phyloP scores from a whole-genome alignment of 768 basidiomycete species.

The Agaricus bisporus region DNA sequence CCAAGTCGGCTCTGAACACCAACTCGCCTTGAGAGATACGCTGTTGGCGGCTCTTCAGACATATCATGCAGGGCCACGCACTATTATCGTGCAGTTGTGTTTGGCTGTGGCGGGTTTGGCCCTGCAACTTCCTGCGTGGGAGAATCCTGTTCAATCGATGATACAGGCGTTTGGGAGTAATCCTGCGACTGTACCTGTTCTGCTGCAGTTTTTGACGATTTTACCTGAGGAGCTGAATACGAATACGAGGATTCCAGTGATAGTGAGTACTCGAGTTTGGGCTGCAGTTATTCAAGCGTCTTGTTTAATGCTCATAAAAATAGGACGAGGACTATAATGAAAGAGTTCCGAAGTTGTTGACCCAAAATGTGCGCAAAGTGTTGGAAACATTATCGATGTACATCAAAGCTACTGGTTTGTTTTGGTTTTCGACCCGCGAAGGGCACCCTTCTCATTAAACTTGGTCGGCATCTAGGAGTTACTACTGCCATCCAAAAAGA shows the following conservation, averaged over 20 bases:
- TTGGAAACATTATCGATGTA: constrained; percentile 83
- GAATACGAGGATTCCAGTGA: constrained; percentile 84
- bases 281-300: background rate
- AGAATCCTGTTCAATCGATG: constrained; percentile 71
- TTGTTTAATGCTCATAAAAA: background rate
- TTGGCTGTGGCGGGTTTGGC: constrained; percentile 88
- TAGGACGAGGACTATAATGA: constrained; percentile 76
- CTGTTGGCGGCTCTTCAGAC: constrained; percentile 69
- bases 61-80: constrained; percentile 72
- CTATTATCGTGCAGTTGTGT: constrained; percentile 84
- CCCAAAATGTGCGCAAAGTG: constrained; percentile 64
- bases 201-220: constrained; percentile 86
- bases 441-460: background rate
- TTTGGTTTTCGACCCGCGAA: too few relatives aligned
- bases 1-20: constrained; percentile 72
- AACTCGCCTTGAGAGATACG: constrained; percentile 81
- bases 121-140: constrained; percentile 84
- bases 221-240: constrained; percentile 84
- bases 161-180: constrained; percentile 82
- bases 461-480: constrained; percentile 52
- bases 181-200: constrained; percentile 73
- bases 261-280: constrained; percentile 46
- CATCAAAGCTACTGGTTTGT: constrained; percentile 77
- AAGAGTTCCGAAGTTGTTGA: constrained; percentile 54
- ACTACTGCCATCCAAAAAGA: constrained; percentile 73